A percentile compares a stretch with the other conserved stretches of the same genome.
Evolutionary conservation across 2,329 filamentous ascomycete genomes (phyloP).

Genomic region (Scedosporium apiospermum): DNA sequence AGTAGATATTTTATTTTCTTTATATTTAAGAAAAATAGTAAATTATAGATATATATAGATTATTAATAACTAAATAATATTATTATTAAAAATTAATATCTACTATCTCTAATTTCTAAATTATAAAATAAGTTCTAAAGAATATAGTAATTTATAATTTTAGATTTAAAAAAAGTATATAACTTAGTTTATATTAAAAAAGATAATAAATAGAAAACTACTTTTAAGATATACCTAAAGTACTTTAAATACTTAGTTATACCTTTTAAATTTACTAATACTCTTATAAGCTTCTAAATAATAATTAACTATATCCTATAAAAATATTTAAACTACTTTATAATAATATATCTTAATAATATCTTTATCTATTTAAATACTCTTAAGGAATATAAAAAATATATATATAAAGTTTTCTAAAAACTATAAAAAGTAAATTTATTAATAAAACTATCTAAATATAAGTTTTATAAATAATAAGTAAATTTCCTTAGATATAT

Average conservation of each 20-base stretch:
- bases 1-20: background rate
- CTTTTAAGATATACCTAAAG: conserved; percentile 8
- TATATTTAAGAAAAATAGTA: background rate
- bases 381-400: conserved; percentile 6
- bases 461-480: background rate
- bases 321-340: conserved; percentile 7
- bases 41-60: background rate
- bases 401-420: background rate
- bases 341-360: conserved; percentile 11
- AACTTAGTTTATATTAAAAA: conserved; percentile 6
- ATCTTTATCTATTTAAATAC: conserved; percentile 9
- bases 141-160: conserved; percentile 6
- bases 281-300: conserved; percentile 8
- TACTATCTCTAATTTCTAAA: conserved; percentile 10
- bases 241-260: conserved; percentile 12
- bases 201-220: conserved; percentile 8
- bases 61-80: conserved; percentile 6
- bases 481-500: background rate
- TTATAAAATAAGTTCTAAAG: conserved; percentile 9
- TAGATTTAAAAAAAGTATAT: conserved; percentile 8
- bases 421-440: background rate
- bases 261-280: conserved; percentile 10
- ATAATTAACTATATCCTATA: conserved; percentile 10
- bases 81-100: conserved; percentile 5
- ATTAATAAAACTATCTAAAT: background rate